A percentile compares a stretch with the other conserved stretches of the same genome.
phyloP scores from a whole-genome alignment of 768 basidiomycete species.

The Calocybe cyanea region DNA sequence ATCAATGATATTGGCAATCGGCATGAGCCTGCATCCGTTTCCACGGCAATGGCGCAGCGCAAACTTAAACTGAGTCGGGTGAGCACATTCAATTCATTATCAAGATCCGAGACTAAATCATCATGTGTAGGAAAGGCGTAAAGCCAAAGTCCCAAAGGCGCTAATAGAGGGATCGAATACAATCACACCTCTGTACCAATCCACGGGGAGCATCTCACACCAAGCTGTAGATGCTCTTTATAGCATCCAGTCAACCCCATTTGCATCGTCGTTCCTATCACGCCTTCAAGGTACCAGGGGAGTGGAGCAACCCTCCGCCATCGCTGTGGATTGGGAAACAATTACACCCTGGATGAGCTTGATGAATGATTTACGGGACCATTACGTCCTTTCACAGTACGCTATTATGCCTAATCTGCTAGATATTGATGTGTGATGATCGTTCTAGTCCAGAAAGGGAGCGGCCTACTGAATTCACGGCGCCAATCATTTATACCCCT shows the following conservation, averaged over 20 bases:
- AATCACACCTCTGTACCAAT: conserved; percentile 33
- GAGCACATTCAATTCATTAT: conserved; percentile 11
- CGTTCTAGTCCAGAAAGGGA: conserved; percentile 52
- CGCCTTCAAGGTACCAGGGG: conserved; percentile 49
- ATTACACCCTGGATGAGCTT: conserved; percentile 70
- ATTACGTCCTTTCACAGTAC: conserved; percentile 61
- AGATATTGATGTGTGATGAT: conserved; percentile 7
- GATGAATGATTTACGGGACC: conserved; percentile 67
- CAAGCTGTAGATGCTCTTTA: conserved; percentile 50
- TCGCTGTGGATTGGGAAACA: conserved; percentile 73
- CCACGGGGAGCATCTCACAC: conserved; percentile 20
- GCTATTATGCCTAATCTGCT: conserved; percentile 18
- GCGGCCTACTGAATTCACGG: conserved; percentile 33
- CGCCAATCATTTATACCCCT: conserved; percentile 61
- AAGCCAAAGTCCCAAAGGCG: conserved; percentile 17
- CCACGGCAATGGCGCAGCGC: conserved; percentile 33
- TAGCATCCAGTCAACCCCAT: conserved; percentile 58
- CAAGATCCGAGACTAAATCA: conserved; percentile 2
- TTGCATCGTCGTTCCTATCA: conserved; percentile 61
- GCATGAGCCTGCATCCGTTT: conserved; percentile 14
- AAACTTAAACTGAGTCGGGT: conserved; percentile 46
- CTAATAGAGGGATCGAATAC: conserved; percentile 19
- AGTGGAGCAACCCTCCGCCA: conserved; percentile 29
- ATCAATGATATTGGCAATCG: conserved; percentile 20
- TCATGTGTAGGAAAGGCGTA: conserved; percentile 28